Percentiles rank a stretch among this genome's conserved stretches.
phyloP scores from a whole-genome alignment of 192 early-diverging fungal species.

The Rhizoclosmatium sp. region DNA sequence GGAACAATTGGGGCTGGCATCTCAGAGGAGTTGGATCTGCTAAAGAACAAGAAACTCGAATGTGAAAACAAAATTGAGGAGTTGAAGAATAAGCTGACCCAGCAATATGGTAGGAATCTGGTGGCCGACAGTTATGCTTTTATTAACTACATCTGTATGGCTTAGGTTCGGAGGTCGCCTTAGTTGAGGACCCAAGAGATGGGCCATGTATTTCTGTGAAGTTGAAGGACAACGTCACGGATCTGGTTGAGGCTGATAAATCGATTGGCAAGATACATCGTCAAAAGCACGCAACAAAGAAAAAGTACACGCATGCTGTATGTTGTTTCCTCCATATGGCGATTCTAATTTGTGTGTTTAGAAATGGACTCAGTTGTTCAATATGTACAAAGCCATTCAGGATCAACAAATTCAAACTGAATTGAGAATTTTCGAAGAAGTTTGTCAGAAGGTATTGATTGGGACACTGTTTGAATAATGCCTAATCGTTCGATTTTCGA shows the following conservation, averaged over 20 bases:
- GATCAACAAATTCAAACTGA: conserved; percentile 34
- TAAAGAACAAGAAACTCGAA: neutral
- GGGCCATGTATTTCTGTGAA: conserved; percentile 25
- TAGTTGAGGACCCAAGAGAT: conserved; percentile 30
- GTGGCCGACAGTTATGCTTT: neutral
- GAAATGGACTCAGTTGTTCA: conserved; percentile 46
- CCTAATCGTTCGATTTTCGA: neutral
- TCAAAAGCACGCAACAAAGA: conserved; percentile 10
- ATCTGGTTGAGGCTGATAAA: conserved; percentile 27
- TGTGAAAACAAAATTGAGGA: neutral
- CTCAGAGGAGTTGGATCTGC: neutral
- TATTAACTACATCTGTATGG: neutral
- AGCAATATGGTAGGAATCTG: neutral
- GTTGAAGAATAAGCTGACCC: conserved; percentile 19
- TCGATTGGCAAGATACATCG: conserved; percentile 15
- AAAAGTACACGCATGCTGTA: conserved; percentile 35
- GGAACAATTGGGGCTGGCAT: conserved; percentile 27
- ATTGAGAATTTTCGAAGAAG: conserved; percentile 39
- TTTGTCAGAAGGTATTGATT: conserved; percentile 42
- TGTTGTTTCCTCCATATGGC: neutral
- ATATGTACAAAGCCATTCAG: conserved; percentile 9
- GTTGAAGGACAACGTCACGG: neutral
- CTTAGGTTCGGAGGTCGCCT: conserved; percentile 3
- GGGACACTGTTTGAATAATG: neutral
- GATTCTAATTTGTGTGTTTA: conserved; percentile 9